phyloP scores from a whole-genome alignment of 768 basidiomycete species.

The Trametes cinnabarina region DNA sequence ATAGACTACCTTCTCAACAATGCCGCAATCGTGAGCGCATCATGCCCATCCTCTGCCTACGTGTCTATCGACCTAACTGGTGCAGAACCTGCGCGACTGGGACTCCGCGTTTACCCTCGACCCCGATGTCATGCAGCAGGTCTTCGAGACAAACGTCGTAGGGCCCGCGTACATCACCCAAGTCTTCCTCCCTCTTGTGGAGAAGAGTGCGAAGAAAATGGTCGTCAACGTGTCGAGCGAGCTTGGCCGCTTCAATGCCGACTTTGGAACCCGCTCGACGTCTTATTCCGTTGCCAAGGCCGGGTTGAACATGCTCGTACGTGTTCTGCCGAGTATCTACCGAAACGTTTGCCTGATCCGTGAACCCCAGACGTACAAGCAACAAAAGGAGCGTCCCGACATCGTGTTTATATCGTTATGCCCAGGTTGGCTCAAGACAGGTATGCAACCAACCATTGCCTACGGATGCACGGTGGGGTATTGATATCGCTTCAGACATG shows the following conservation, averaged over 20 bases:
- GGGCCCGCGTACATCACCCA: slow-evolving; percentile 5
- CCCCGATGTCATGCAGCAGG: background rate
- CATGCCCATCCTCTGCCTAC: too few species aligned
- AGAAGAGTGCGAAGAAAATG: slow-evolving; percentile 4
- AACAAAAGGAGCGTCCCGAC: slow-evolving; percentile 12
- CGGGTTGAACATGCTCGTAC: slow-evolving; percentile 14
- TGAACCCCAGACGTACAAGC: slow-evolving; percentile 21
- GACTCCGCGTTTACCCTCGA: slow-evolving; percentile 3
- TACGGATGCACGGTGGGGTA: too few species aligned
- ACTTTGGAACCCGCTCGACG: background rate
- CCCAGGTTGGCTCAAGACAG: slow-evolving; percentile 21
- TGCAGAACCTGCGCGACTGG: background rate
- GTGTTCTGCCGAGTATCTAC: too few species aligned
- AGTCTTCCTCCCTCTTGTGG: slow-evolving; percentile 3
- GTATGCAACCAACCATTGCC: background rate
- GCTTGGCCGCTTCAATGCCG: background rate
- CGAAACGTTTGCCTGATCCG: too few species aligned
- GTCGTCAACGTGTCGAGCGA: slow-evolving; percentile 15
- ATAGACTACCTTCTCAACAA: slow-evolving; percentile 42
- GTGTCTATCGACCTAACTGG: background rate
- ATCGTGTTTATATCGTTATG: slow-evolving; percentile 10
- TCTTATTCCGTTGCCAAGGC: slow-evolving; percentile 13
- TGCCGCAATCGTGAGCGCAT: slow-evolving; percentile 31
- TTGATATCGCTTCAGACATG: background rate
- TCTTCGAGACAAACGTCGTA: slow-evolving; percentile 8